Base-by-base conservation (phyloP, 2,329 filamentous ascomycete genomes). In the Penicillium freii region DNA sequence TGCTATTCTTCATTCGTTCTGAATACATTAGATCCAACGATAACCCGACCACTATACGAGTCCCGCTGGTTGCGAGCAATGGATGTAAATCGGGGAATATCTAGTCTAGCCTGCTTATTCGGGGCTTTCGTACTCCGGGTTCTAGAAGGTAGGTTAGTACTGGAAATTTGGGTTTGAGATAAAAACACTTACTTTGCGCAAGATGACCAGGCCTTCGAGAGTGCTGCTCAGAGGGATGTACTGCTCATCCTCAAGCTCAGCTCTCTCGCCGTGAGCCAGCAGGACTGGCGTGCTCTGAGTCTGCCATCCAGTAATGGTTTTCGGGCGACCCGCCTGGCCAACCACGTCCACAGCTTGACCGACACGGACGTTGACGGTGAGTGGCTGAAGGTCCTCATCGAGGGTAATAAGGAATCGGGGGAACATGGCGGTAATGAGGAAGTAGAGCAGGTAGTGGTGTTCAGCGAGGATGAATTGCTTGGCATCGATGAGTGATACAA, bases 241-340 rank as follows among this genome's bases (percentile, higher is more conserved):
- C 79, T 99, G 88, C 79, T 99, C 94, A 70, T 99, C 94, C 76
- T 99, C 94, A 50, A 99, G 81, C 81, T 99, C 94, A 10, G 94
- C 94, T 69, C 95, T 84, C 81, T 99, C 94, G 31, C 95, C 94
- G 71, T 96, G 89, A n/a, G 91, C 88, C 68, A 99, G 80, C 58
- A 99, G 81, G 46, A 99, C 94, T 0, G 94, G 94, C n/a, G 94
- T 99, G 80, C 91, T 97, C 81, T 99, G 94, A 64, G 94, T 99
- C 78, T 99, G 94, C 94, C 94, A 99, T 52, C 94, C 94, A 10
- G 94, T 99, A 69, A 99, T 99, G 2, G 94, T 99, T 87, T 99
- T 97, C 66, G 94, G 94, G 62, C 93, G 86, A 73, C 94, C 94
- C 13, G 95, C 94, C 76, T 97, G 94, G 51, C 94, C 95, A 40